Evolutionary conservation across 2,329 filamentous ascomycete genomes (phyloP).

Genomic region (Colletotrichum chlorophyti): DNA sequence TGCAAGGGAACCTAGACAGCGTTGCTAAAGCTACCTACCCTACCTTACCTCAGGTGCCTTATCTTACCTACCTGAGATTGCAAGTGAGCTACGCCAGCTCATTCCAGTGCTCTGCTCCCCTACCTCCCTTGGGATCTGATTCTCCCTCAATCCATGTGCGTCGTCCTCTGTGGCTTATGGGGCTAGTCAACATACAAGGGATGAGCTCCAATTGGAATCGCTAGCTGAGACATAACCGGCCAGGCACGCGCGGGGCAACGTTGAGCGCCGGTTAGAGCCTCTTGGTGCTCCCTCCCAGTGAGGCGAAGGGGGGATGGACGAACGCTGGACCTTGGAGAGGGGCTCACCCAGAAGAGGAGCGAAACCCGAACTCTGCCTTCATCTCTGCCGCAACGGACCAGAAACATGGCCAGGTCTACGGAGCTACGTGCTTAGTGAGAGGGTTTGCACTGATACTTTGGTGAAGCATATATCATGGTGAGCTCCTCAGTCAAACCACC

Average conservation of each 20-base stretch:
- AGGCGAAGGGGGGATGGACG: not conserved
- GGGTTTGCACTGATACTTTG: too few species aligned
- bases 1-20: too few species aligned
- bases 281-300: not conserved
- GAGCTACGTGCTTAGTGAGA: too few species aligned
- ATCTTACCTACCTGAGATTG: not conserved
- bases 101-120: slow-evolving; percentile 22
- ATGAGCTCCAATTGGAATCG: slow-evolving; percentile 10
- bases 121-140: too few species aligned
- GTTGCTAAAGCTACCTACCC: not conserved
- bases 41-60: not conserved
- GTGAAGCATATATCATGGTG: too few species aligned
- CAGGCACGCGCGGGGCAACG: slow-evolving; percentile 1
- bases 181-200: not conserved
- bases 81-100: slow-evolving; percentile 4
- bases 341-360: too few species aligned
- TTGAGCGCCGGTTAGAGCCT: not conserved
- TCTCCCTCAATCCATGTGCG: slow-evolving; percentile 10
- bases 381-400: too few species aligned
- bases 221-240: slow-evolving; percentile 18
- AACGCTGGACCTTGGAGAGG: too few species aligned
- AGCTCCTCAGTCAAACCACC: too few species aligned
- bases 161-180: not conserved
- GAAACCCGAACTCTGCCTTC: too few species aligned
- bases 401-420: too few species aligned